phyloP scores from a whole-genome alignment of 164 flowering plant genomes.

The Tinospora cordifolia region DNA sequence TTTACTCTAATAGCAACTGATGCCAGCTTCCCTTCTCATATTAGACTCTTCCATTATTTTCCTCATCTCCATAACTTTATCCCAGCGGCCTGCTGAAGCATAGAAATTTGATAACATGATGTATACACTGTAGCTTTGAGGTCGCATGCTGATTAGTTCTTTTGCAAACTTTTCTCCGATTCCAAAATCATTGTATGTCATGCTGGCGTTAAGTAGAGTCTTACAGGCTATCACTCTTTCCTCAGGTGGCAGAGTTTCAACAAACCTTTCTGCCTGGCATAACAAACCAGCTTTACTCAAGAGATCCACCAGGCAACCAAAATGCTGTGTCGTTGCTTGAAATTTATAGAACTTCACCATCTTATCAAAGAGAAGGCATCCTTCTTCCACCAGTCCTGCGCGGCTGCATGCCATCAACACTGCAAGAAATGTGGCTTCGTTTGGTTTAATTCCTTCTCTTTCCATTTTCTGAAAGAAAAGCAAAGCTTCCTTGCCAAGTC shows the following conservation, averaged over 20 bases:
- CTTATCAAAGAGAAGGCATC: slow-evolving; percentile 19
- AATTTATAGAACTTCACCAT: slow-evolving; percentile 20
- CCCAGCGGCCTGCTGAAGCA: slow-evolving; percentile 25
- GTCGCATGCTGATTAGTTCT: slow-evolving; percentile 17
- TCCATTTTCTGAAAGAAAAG: slow-evolving; percentile 26
- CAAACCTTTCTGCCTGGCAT: slow-evolving; percentile 21
- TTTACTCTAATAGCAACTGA: slow-evolving; percentile 14
- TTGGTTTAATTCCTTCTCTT: slow-evolving; percentile 19
- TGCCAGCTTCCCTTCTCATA: slow-evolving; percentile 21
- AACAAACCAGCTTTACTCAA: slow-evolving; percentile 26
- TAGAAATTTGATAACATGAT: slow-evolving; percentile 27
- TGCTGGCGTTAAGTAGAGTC: slow-evolving; percentile 29
- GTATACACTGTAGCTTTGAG: slow-evolving; percentile 16
- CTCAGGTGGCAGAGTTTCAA: slow-evolving; percentile 13
- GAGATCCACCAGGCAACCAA: slow-evolving; percentile 24
- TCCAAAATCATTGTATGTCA: slow-evolving; percentile 16
- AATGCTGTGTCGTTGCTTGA: slow-evolving; percentile 25
- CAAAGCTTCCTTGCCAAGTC: slow-evolving; percentile 26
- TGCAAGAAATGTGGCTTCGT: slow-evolving; percentile 32
- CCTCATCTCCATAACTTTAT: slow-evolving; percentile 20
- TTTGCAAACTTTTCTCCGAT: slow-evolving; percentile 22
- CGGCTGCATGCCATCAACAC: slow-evolving; percentile 27
- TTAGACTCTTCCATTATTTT: slow-evolving; percentile 13
- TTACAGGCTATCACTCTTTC: slow-evolving; percentile 23
- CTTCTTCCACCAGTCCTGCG: slow-evolving; percentile 24